Evolutionary conservation across 345 rosid genomes (phyloP).

Genomic region (Eucalyptus curtisii): DNA sequence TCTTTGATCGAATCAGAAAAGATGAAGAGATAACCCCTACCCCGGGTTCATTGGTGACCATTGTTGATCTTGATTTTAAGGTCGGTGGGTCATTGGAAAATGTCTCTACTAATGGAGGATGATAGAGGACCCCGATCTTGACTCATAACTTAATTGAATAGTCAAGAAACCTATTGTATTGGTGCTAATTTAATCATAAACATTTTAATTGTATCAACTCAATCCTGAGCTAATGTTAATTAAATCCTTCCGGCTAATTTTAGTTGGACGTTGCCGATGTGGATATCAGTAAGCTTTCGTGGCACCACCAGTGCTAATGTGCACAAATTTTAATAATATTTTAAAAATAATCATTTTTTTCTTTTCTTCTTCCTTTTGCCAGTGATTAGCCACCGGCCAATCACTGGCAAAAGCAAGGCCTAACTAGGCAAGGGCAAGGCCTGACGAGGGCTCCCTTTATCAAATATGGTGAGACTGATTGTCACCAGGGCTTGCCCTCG

Average conservation of each 20-base stretch:
- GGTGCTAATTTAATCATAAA: too few relatives aligned
- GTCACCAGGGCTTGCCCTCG: too few relatives aligned
- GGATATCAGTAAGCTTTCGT: too few relatives aligned
- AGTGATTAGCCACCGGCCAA: rapidly evolving
- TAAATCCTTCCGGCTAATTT: rapidly evolving
- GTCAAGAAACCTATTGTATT: too few relatives aligned
- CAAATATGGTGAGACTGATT: rapidly evolving
- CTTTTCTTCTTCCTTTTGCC: rapidly evolving
- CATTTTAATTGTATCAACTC: too few relatives aligned
- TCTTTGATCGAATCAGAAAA: not conserved
- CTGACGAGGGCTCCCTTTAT: too few relatives aligned
- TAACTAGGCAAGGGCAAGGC: too few relatives aligned
- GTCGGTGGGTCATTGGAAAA: not conserved
- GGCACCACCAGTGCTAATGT: rapidly evolving
- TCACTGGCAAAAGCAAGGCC: too few relatives aligned
- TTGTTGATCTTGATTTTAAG: not conserved
- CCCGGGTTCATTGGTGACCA: not conserved
- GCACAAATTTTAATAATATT: too few relatives aligned
- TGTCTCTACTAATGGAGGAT: not conserved
- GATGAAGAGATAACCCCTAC: not conserved
- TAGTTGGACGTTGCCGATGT: rapidly evolving
- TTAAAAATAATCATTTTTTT: too few relatives aligned
- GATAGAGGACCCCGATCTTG: not conserved
- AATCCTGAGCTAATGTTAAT: too few relatives aligned
- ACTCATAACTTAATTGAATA: not conserved